Evolutionary conservation across 1,284 basidiomycete genomes (phyloP), one percentile per base, ranked within the genome.

Genomic region (Lentinula novae-zelandiae): DNA sequence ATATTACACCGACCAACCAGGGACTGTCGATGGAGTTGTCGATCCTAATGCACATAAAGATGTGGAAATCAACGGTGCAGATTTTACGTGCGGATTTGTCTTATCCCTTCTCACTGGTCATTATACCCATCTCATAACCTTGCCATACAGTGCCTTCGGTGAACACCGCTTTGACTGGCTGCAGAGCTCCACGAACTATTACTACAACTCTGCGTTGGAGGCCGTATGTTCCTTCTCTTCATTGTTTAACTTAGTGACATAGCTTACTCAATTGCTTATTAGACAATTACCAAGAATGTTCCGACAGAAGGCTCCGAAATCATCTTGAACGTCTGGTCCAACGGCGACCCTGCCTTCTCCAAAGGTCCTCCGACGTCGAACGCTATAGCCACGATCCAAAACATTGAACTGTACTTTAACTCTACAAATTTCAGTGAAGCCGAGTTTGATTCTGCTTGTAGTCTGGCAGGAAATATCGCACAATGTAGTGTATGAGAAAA

Each of bases 321-420:
- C 52, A 38, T 66, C 3, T 56, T 65, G 27, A 65, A 63, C 20
- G 62, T 66, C 22, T 66, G 63, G 65, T 63, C 59, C 36, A 66
- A 66, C 38, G 65, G 65, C 5, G 65, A 66, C 33, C 60, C 60
- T 52, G 58, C 49, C 38, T 67, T 59, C 46, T 64, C 62, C 27
- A 59, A 64, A 44, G 65, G 65, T 0, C 65, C 65, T 4, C 65
- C 65, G 15, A 63, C 62, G 12, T 42, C 62, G 0, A 61, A 67
- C 40, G 61, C 65, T 3, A 64, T 64, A 17, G 65, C 65, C 0
- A 65, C 64, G 1, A 52, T 67, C 51, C 62, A 67, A 22, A 63
- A 62, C n/a, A 60, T 63, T 12, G 48, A 67, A 22, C 46, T 67
- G 17, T 67, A 67, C 36, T 67, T 67, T 57, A 67, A 67, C 40